These are phyloP conservation scores for Cunninghamia lanceolata DNA, from an alignment of 75 land plant species.

Conservation along the genomic window DNA sequence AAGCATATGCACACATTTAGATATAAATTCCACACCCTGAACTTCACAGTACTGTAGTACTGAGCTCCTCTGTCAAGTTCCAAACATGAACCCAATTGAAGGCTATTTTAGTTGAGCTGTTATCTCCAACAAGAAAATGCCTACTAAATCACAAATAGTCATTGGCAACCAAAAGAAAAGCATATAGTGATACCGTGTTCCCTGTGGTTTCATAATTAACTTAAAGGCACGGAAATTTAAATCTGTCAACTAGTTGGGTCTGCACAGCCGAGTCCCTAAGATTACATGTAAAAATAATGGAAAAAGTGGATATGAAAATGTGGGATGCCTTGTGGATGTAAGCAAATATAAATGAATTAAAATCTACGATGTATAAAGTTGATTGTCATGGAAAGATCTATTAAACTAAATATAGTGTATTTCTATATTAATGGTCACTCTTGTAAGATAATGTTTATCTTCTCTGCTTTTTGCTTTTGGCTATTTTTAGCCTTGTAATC, in stretches of 20 bases:
- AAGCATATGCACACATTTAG: background rate
- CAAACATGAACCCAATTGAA: background rate
- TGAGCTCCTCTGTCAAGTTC: background rate
- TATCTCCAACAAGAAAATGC: background rate
- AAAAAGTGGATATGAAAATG: background rate
- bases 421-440: no score
- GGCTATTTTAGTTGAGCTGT: background rate
- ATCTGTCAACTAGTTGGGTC: background rate
- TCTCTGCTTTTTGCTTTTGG: no score
- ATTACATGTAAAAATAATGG: background rate
- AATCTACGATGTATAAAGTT: background rate
- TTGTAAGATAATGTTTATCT: no score
- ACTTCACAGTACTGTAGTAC: background rate
- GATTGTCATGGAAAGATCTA: no score
- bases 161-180: background rate
- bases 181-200: background rate
- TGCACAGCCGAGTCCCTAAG: background rate
- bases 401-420: no score
- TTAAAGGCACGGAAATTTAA: background rate
- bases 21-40: background rate
- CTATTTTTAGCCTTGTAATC: no score
- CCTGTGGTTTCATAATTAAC: background rate
- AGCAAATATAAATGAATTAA: background rate
- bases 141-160: background rate
- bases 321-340: background rate